Conservation (phyloP, 768 basidiomycete species). For the Agaricus blazei region DNA sequence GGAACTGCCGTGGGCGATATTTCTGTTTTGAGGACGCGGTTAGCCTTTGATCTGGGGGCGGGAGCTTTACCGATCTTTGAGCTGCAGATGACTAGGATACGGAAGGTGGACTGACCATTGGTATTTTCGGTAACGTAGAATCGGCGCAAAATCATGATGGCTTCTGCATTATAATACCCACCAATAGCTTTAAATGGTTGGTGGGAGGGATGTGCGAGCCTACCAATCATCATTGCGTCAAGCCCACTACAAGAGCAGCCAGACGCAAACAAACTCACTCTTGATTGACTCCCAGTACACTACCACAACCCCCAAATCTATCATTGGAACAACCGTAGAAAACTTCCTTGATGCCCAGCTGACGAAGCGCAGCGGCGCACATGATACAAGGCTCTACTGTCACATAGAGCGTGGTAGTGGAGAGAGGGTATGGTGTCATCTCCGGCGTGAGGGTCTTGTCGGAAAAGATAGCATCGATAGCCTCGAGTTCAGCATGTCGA, state of each 20-base stretch:
- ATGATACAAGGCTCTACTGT: conserved; percentile 99
- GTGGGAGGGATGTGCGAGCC: conserved; percentile 68
- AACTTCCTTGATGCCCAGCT: conserved; percentile 86
- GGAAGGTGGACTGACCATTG: conserved; percentile 53
- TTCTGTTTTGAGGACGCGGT: conserved; percentile 81
- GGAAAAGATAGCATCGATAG: conserved; percentile 82
- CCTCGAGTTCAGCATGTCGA: conserved; percentile 95
- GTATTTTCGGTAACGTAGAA: conserved; percentile 93
- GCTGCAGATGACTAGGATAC: conserved; percentile 1
- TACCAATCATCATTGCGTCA: conserved; percentile 22
- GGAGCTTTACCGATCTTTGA: conserved; percentile 55
- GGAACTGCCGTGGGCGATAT: conserved; percentile 35
- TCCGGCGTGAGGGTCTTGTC: conserved; percentile 52
- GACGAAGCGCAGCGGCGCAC: conserved; percentile 95
- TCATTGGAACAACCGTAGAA: conserved; percentile 95
- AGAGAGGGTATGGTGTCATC: conserved; percentile 55
- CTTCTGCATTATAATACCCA: conserved; percentile 76
- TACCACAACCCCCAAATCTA: conserved; percentile 94
- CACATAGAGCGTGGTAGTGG: conserved; percentile 84
- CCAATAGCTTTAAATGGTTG: conserved; percentile 69
- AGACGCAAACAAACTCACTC: conserved; percentile 38
- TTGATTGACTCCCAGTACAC: conserved; percentile 84
- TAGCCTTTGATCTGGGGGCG: conserved; percentile 80
- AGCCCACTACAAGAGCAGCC: not conserved
- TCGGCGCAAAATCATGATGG: conserved; percentile 79